Conservation (phyloP, 2,329 filamentous ascomycete genomes). For the Elsinoe perseae region DNA sequence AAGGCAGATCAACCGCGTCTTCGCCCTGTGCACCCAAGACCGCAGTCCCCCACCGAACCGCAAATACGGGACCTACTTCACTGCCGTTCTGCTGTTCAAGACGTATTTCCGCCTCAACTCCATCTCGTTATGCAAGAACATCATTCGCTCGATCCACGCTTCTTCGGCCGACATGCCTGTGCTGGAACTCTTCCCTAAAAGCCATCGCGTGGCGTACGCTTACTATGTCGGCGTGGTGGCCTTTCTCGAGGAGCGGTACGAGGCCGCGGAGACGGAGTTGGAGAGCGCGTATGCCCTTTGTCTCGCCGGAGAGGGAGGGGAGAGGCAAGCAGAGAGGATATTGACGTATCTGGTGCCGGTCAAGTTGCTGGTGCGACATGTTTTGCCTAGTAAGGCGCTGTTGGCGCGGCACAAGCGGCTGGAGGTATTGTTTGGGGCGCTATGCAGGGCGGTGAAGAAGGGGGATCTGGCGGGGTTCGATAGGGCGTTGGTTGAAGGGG, state of each 20-base stretch:
- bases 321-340: slow-evolving; percentile 59
- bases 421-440: slow-evolving; percentile 67
- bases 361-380: slow-evolving; percentile 78
- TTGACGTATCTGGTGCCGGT: slow-evolving; percentile 93
- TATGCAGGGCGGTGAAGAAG: slow-evolving; percentile 69
- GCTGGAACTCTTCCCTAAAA: slow-evolving; percentile 71
- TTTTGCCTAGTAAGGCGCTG: slow-evolving; percentile 64
- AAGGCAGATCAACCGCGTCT: slow-evolving; percentile 82
- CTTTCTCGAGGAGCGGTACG: slow-evolving; percentile 91
- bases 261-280: slow-evolving; percentile 70
- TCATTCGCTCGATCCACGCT: slow-evolving; percentile 74
- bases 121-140: slow-evolving; percentile 80
- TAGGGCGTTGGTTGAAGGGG: slow-evolving; percentile 66
- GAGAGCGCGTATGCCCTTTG: slow-evolving; percentile 77
- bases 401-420: slow-evolving; percentile 69
- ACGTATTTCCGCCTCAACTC: slow-evolving; percentile 91
- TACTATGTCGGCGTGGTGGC: slow-evolving; percentile 92
- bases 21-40: slow-evolving; percentile 55
- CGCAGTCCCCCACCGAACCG: slow-evolving; percentile 35
- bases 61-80: slow-evolving; percentile 97
- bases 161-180: slow-evolving; percentile 70
- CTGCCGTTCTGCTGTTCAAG: slow-evolving; percentile 93
- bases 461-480: slow-evolving; percentile 83
- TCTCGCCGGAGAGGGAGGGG: slow-evolving; percentile 26
- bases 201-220: slow-evolving; percentile 90